Evolutionary conservation across 2,329 filamentous ascomycete genomes (phyloP).

Genomic region (Penicillium sclerotiorum): DNA sequence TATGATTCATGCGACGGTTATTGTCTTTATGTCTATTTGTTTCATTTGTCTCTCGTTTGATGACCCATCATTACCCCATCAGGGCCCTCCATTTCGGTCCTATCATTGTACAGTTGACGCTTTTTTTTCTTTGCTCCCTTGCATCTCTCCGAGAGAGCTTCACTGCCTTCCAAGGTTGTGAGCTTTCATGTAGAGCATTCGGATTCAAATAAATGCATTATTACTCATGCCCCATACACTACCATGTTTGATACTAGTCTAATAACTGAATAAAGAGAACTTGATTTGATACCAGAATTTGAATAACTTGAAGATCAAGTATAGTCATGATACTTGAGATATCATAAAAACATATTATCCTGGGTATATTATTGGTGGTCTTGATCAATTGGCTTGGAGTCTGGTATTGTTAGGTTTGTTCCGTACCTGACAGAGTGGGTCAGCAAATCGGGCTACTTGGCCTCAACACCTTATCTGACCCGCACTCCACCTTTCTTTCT

Average conservation of each 20-base stretch:
- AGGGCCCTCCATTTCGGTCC: conserved; percentile 9
- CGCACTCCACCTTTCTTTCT: conserved; percentile 19
- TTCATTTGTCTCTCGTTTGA: conserved; percentile 14
- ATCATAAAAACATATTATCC: no score
- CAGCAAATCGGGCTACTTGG: conserved; percentile 30
- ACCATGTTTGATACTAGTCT: no score
- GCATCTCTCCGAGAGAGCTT: conserved; percentile 23
- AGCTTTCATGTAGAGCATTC: conserved; percentile 22
- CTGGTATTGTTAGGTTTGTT: neutral
- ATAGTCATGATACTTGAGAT: no score
- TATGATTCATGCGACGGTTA: conserved; percentile 21
- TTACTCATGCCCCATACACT: no score
- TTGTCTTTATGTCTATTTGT: conserved; percentile 23
- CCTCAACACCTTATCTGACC: conserved; percentile 31
- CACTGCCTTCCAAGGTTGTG: conserved; percentile 21
- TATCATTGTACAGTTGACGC: conserved; percentile 24
- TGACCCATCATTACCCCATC: conserved; percentile 18
- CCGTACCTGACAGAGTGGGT: conserved; percentile 13
- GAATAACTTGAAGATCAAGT: no score
- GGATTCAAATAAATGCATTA: conserved; percentile 15
- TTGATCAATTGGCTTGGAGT: no score
- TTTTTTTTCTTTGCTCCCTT: conserved; percentile 21
- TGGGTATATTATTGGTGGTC: no score
- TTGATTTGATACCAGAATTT: no score
- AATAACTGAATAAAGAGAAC: no score